Evolutionary conservation across 371 early-diverging fungal species (phyloP).

Genomic region (Zopfochytrium polystomum): DNA sequence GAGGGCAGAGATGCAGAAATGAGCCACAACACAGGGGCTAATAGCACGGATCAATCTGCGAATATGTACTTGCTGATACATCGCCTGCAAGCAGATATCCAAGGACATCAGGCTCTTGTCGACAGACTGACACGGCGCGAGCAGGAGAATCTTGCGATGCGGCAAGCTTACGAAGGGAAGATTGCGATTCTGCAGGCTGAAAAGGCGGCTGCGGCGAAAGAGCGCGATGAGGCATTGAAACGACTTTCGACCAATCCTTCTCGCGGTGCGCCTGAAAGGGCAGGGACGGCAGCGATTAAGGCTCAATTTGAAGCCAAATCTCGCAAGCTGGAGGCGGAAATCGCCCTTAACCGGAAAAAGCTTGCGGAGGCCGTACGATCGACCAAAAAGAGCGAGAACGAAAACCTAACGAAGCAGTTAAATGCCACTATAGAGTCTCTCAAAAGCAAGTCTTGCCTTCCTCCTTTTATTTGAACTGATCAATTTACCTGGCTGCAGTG

Average conservation of each 20-base stretch:
- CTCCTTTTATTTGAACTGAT: background rate
- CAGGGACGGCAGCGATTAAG: slow-evolving; percentile 47
- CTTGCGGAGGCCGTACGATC: slow-evolving; percentile 33
- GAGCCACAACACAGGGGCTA: background rate
- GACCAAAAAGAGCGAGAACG: slow-evolving; percentile 28
- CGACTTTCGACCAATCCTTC: slow-evolving; percentile 33
- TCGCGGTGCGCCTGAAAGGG: slow-evolving; percentile 9
- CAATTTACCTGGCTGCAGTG: slow-evolving; percentile 22
- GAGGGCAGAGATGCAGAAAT: background rate
- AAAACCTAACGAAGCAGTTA: slow-evolving; percentile 41
- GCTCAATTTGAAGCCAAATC: slow-evolving; percentile 68
- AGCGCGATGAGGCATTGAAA: slow-evolving; percentile 63
- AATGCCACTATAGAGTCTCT: slow-evolving; percentile 42
- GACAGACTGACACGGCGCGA: slow-evolving; percentile 38
- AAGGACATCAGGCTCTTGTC: slow-evolving; percentile 56
- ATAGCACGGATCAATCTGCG: slow-evolving; percentile 10
- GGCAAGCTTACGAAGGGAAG: slow-evolving; percentile 69
- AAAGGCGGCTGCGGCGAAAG: slow-evolving; percentile 57
- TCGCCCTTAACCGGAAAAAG: slow-evolving; percentile 52
- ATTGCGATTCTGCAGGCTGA: slow-evolving; percentile 58
- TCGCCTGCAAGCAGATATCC: slow-evolving; percentile 70
- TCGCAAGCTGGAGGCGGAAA: slow-evolving; percentile 64
- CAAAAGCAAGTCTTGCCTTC: slow-evolving; percentile 28
- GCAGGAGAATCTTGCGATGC: slow-evolving; percentile 44
- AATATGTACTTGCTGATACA: slow-evolving; percentile 52